Conservation (phyloP, 2,329 filamentous ascomycete species). For the Nemania abortiva region DNA sequence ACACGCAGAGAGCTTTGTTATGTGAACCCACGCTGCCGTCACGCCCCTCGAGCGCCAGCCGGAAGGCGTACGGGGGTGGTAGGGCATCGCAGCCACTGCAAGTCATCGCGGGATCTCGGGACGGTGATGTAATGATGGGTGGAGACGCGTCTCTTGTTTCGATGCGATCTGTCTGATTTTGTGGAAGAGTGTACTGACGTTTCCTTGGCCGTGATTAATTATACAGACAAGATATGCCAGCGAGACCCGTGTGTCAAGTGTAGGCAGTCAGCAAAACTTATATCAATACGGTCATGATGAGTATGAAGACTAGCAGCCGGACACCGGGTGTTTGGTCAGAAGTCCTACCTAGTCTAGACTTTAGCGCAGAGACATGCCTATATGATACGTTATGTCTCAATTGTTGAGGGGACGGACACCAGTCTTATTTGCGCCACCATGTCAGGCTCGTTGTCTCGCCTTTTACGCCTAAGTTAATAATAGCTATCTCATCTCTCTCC, state of each 20-base stretch:
- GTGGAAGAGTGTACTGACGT: neutral
- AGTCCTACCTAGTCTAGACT: constrained; percentile 3
- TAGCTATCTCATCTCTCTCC: too few relatives aligned
- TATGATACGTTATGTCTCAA: constrained; percentile 3
- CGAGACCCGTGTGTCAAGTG: neutral
- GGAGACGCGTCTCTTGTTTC: neutral
- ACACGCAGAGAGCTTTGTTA: constrained; percentile 30
- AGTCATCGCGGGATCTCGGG: constrained; percentile 25
- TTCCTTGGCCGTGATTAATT: neutral
- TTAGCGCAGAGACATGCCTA: neutral
- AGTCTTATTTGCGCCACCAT: constrained; percentile 5
- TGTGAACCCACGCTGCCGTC: constrained; percentile 21
- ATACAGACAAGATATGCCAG: neutral
- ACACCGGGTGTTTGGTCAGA: neutral
- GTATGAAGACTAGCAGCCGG: neutral
- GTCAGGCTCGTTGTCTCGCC: constrained; percentile 2
- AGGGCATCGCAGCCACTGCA: constrained; percentile 34
- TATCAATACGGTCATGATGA: neutral
- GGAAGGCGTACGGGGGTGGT: constrained; percentile 35
- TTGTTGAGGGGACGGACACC: neutral
- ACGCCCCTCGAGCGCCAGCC: constrained; percentile 25
- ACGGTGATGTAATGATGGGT: neutral
- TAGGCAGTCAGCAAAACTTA: neutral
- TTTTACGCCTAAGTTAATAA: neutral
- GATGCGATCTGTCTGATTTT: neutral